A percentile compares a stretch with the other conserved stretches of the same genome.
phyloP scores from a whole-genome alignment of 306 rosid genomes.

The Acacia crassicarpa region DNA sequence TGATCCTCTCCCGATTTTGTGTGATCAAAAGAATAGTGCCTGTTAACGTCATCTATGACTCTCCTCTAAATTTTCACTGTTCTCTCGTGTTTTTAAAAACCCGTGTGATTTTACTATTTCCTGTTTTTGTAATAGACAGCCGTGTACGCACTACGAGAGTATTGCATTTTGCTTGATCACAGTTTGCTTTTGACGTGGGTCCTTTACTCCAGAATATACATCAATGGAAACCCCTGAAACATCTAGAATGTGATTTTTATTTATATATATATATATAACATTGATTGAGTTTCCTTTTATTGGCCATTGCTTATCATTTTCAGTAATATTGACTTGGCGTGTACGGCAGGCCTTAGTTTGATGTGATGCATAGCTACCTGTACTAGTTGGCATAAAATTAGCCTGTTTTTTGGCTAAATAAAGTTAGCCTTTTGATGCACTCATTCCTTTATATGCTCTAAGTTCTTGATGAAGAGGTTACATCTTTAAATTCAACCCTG shows the following conservation, averaged over 20 bases:
- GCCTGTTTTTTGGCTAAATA: too few species aligned
- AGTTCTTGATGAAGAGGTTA: background rate
- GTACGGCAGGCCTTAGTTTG: background rate
- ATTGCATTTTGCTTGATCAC: background rate
- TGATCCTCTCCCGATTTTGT: too few species aligned
- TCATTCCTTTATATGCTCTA: background rate
- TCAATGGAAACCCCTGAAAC: background rate
- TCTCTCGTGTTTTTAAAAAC: background rate
- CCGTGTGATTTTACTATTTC: background rate
- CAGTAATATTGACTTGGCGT: background rate
- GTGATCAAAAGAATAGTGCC: background rate
- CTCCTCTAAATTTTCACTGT: background rate
- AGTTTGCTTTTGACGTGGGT: background rate
- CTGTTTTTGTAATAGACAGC: background rate
- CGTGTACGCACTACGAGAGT: background rate
- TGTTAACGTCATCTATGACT: background rate
- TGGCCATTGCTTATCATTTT: background rate
- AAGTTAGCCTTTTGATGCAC: background rate
- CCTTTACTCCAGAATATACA: background rate
- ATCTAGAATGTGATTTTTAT: background rate
- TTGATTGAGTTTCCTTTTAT: background rate
- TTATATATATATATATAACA: too few species aligned
- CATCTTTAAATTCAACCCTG: conserved; percentile 3
- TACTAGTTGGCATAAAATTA: background rate
- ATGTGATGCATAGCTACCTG: background rate